Conservation (phyloP, 192 early-diverging fungal genomes). For the Chytriomyces confervae region DNA sequence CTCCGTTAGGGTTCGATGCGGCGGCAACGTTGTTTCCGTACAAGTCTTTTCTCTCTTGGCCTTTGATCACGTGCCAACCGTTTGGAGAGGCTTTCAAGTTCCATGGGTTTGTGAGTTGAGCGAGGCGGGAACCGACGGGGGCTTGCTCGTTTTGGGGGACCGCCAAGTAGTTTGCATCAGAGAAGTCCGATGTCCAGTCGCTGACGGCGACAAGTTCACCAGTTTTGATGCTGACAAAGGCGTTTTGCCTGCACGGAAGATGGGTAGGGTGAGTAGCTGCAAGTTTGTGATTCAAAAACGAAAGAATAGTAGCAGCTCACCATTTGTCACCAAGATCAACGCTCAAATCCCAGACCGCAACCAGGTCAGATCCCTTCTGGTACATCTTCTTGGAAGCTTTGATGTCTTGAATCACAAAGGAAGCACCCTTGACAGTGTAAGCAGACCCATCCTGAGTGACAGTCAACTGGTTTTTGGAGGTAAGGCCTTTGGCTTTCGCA, state of each 20-base stretch:
- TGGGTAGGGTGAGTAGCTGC: background rate
- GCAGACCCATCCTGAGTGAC: background rate
- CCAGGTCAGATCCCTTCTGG: conserved; percentile 21
- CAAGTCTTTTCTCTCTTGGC: too few species aligned
- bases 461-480: conserved; percentile 7
- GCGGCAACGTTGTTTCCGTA: too few species aligned
- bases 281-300: background rate
- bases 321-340: background rate
- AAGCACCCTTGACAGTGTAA: background rate
- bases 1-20: too few species aligned
- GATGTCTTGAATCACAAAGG: conserved; percentile 9
- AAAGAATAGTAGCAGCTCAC: background rate
- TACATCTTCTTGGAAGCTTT: conserved; percentile 24
- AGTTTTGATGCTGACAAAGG: background rate
- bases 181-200: background rate
- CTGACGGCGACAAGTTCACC: conserved; percentile 1
- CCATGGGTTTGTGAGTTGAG: background rate
- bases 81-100: too few species aligned
- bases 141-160: too few species aligned
- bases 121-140: background rate
- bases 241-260: conserved; percentile 4
- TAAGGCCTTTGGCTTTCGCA: conserved; percentile 4
- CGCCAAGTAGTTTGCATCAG: background rate
- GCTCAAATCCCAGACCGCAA: conserved; percentile 28
- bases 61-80: too few species aligned